Evolutionary conservation across 2,329 filamentous ascomycete genomes (phyloP).

Genomic region (Pseudogymnoascus verrucosus): DNA sequence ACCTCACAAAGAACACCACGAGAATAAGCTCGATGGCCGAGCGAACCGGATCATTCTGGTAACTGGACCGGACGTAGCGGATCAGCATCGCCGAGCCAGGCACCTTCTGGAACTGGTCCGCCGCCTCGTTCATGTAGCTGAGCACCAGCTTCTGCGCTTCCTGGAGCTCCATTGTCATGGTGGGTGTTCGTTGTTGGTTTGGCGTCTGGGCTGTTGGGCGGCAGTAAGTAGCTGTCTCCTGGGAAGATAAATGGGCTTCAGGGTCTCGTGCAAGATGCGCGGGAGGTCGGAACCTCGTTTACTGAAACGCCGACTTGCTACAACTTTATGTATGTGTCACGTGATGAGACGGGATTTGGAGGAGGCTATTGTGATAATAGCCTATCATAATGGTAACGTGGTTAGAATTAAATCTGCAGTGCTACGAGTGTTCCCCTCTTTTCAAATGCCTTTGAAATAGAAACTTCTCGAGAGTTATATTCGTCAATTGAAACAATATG

Average conservation of each 20-base stretch:
- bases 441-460: not conserved
- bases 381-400: not conserved
- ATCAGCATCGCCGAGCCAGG: slow-evolving; percentile 91
- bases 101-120: slow-evolving; percentile 72
- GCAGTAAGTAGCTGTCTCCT: not conserved
- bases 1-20: slow-evolving; percentile 91
- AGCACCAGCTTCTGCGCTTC: slow-evolving; percentile 49
- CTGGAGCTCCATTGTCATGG: slow-evolving; percentile 50
- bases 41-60: slow-evolving; percentile 92
- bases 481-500: not conserved
- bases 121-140: slow-evolving; percentile 43
- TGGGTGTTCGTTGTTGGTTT: not conserved
- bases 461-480: not conserved
- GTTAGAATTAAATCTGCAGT: not conserved
- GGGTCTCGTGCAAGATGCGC: not conserved
- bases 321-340: not conserved
- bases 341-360: not conserved
- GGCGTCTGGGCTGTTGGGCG: slow-evolving; percentile 13
- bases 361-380: not conserved
- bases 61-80: slow-evolving; percentile 92
- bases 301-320: not conserved
- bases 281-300: slow-evolving; percentile 3
- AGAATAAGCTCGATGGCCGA: slow-evolving; percentile 89
- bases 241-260: not conserved
- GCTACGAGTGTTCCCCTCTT: not conserved